phyloP scores from a whole-genome alignment of 345 rosid species.

The Rhodamnia argentea region DNA sequence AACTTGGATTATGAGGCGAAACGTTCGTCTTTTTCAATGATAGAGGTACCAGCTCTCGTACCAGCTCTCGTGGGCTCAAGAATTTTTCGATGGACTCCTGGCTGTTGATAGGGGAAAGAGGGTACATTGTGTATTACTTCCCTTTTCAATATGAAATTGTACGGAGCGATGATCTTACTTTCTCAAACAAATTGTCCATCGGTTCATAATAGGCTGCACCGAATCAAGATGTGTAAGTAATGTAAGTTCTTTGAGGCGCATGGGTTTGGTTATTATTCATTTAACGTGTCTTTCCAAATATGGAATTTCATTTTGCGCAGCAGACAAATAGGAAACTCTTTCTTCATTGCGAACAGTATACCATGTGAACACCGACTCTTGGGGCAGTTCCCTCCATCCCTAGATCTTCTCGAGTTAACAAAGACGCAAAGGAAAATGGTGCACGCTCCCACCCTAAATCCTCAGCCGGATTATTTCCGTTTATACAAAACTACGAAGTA shows the following conservation, averaged over 20 bases:
- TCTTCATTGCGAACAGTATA: background rate
- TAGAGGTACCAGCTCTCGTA: background rate
- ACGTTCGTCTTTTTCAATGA: background rate
- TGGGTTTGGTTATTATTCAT: background rate
- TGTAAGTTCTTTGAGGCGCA: background rate
- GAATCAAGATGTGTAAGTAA: background rate
- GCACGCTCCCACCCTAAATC: background rate
- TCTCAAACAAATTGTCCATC: background rate
- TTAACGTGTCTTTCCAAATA: background rate
- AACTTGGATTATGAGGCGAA: background rate
- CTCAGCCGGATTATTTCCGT: background rate
- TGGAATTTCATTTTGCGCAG: background rate
- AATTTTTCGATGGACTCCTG: no score
- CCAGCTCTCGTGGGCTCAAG: background rate
- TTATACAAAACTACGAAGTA: background rate
- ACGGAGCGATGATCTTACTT: background rate
- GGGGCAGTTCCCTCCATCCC: background rate
- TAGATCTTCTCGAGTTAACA: background rate
- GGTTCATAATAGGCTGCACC: background rate
- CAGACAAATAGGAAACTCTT: background rate
- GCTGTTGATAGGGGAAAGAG: no score
- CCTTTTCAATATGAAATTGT: background rate
- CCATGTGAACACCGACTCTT: background rate
- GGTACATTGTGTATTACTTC: accelerated
- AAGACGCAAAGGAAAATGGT: background rate